Conservation (phyloP, 2,329 filamentous ascomycete species). For the Graphilbum fragrans region DNA sequence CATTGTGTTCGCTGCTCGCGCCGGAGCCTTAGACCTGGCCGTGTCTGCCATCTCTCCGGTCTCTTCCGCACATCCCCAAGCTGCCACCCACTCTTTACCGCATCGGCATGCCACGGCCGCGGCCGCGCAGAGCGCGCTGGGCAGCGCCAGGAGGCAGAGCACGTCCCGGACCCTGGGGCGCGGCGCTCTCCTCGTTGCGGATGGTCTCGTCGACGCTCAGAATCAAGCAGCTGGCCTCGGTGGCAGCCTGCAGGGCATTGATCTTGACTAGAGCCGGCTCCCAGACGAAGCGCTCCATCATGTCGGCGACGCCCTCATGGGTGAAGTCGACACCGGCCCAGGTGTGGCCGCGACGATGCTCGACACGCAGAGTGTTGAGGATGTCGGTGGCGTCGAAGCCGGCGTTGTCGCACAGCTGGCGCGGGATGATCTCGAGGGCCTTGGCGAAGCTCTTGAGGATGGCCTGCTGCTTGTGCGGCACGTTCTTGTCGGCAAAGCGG, state of each 20-base stretch:
- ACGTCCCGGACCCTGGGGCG: conserved; percentile 68
- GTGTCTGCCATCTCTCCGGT: neutral
- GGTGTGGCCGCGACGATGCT: conserved; percentile 83
- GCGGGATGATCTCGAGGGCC: conserved; percentile 89
- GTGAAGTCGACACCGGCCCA: conserved; percentile 97
- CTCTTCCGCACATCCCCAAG: no score
- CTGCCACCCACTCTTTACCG: conserved; percentile 33
- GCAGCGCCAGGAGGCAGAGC: conserved; percentile 70
- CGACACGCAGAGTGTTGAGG: conserved; percentile 87
- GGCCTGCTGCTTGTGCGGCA: conserved; percentile 88
- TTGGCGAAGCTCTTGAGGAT: conserved; percentile 98
- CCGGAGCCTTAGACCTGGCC: neutral
- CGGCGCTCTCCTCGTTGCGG: conserved; percentile 86
- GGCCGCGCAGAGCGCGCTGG: conserved; percentile 72
- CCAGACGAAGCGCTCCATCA: conserved; percentile 95
- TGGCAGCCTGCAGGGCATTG: conserved; percentile 92
- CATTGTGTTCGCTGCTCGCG: no score
- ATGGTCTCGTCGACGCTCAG: conserved; percentile 97
- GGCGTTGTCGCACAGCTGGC: conserved; percentile 96
- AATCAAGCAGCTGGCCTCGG: conserved; percentile 91
- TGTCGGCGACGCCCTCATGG: conserved; percentile 84
- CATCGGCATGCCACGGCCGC: conserved; percentile 83
- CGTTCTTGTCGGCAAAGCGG: conserved; percentile 81
- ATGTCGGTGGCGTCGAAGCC: conserved; percentile 98
- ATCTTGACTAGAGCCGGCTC: conserved; percentile 93